Base-by-base conservation (phyloP, 352 stramenopile genomes). In the Phytophthora europaea region DNA sequence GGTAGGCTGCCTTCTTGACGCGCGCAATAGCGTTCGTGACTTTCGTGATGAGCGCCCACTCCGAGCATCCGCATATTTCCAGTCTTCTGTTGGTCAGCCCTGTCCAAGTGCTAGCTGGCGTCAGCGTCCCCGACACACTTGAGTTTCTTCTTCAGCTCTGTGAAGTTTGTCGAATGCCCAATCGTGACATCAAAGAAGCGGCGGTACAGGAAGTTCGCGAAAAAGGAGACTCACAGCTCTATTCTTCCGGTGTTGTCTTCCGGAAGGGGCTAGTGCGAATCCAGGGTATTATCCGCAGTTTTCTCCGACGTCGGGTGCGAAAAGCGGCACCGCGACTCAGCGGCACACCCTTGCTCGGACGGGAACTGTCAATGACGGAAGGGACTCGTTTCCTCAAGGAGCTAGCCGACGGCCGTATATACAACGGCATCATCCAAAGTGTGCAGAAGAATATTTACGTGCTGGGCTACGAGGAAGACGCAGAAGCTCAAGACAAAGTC, bases 1-100 rank as follows among this genome's bases (percentile, higher is more conserved):
- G 9, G 16, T 47, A 92, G 86, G 88, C 88, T 18, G 89, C 85
- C 1, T 96, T 96, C 61, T 70, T 96, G 43, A 93, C 85, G 12
- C 79, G 89, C 4, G 88, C 89, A 45, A 75, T 96, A 18, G 88
- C 84, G 3, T 93, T 96, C 53, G 85, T 96, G 23, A 82, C 87
- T 9, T 88, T 86, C 50, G 75, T 79, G 7, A 89, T 93, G 83
- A 48, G 54, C 0, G 66, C 73, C 15, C 65, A 83, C 26, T 79
- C 84, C 20, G 60, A 72, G 48, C 84, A 81, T 13, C 53, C 55
- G 12, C 78, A 75, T 51, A 80, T 94, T n/a, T 92, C 88, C 5
- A 87, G 83, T 33, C 69, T 96, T 33, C 62, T 96, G 22, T 79
- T 94, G 20, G 87, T 96, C 53, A 96, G 89, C 61, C 89, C 89